A percentile compares a stretch with the other conserved stretches of the same genome.
phyloP scores from a whole-genome alignment of 768 basidiomycete species.

The Macrolepiota dolichaula region DNA sequence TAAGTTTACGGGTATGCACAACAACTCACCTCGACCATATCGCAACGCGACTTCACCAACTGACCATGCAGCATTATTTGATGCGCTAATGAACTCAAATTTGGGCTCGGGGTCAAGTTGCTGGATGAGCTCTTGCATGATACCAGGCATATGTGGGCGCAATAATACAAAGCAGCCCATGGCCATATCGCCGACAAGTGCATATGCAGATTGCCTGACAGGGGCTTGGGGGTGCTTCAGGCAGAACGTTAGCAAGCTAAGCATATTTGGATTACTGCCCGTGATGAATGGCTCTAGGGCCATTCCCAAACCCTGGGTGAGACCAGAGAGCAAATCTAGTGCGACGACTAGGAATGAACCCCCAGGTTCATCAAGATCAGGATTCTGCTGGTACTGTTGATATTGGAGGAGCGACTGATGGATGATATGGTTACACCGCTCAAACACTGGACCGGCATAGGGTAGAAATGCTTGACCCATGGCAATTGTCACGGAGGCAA shows the following conservation, averaged over 20 bases:
- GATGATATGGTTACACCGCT: constrained; percentile 85
- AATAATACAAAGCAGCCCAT: constrained; percentile 91
- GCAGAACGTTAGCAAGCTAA: constrained; percentile 82
- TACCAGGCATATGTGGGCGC: constrained; percentile 79
- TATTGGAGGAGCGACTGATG: constrained; percentile 81
- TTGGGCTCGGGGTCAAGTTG: constrained; percentile 94
- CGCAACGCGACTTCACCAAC: constrained; percentile 96
- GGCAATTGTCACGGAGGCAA: constrained; percentile 96
- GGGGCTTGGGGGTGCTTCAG: constrained; percentile 95
- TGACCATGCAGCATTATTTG: constrained; percentile 99
- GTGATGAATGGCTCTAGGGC: constrained; percentile 72
- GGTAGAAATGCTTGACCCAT: constrained; percentile 86
- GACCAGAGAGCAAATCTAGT: constrained; percentile 92
- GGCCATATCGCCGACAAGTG: constrained; percentile 96
- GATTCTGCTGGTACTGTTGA: constrained; percentile 83
- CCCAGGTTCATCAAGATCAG: constrained; percentile 93
- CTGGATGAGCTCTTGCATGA: constrained; percentile 85
- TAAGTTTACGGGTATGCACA: not conserved
- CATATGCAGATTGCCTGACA: constrained; percentile 94
- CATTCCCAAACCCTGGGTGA: constrained; percentile 90
- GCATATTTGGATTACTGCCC: constrained; percentile 68
- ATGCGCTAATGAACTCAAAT: constrained; percentile 91
- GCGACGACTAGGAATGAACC: constrained; percentile 97
- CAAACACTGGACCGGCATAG: constrained; percentile 89
- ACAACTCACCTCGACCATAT: constrained; percentile 68